Evolutionary conservation across 768 basidiomycete species (phyloP).

Genomic region (Suillus fuscotomentosus): DNA sequence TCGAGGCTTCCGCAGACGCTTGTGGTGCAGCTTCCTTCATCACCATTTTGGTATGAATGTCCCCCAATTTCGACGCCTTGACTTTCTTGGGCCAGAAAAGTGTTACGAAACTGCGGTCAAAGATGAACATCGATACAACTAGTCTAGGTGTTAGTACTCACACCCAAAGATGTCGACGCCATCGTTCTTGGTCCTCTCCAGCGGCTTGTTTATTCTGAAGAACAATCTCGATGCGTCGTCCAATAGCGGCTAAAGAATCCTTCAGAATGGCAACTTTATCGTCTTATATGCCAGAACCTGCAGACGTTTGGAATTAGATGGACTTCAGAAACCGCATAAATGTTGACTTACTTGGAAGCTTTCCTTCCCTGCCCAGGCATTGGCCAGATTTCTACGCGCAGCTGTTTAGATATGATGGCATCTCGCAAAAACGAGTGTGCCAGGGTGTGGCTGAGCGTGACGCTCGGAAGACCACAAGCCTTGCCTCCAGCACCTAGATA

Average conservation of each 20-base stretch:
- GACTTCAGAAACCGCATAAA: no score
- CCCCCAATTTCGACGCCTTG: constrained; percentile 88
- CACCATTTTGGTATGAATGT: constrained; percentile 96
- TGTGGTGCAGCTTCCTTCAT: constrained; percentile 78
- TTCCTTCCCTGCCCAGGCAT: no score
- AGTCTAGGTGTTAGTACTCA: constrained; percentile 42
- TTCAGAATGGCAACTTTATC: constrained; percentile 96
- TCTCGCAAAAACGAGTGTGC: no score
- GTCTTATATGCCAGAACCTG: no score
- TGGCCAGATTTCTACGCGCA: no score
- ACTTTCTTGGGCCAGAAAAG: constrained; percentile 98
- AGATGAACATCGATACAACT: constrained; percentile 6
- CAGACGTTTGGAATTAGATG: no score
- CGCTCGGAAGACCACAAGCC: no score
- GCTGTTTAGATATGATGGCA: no score
- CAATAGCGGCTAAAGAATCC: constrained; percentile 92
- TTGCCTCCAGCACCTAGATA: no score
- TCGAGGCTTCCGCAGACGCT: constrained; percentile 42
- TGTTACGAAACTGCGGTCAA: constrained; percentile 73
- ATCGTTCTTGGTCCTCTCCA: constrained; percentile 82
- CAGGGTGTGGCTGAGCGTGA: no score
- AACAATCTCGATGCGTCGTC: constrained; percentile 85
- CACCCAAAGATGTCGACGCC: constrained; percentile 97
- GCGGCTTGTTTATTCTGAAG: constrained; percentile 70
- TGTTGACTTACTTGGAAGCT: no score